These are phyloP conservation scores for Rhizophagus sp. DNA, from an alignment of 192 early-diverging fungal genomes.

Conservation along the genomic window DNA sequence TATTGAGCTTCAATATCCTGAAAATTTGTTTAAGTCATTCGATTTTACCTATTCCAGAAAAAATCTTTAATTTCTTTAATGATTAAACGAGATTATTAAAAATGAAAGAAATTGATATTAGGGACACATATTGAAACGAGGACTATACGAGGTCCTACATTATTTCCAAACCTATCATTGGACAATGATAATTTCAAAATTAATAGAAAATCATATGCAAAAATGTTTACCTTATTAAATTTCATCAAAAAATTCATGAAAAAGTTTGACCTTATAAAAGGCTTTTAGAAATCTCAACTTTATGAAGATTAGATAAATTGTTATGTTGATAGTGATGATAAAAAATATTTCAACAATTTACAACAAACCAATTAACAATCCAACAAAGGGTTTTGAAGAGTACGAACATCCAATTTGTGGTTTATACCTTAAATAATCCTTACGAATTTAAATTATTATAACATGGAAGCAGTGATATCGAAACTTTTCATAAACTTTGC, in stretches of 20 bases:
- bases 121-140: background rate
- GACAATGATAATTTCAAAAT: background rate
- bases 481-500: too few relatives aligned
- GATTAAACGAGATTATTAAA: background rate
- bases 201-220: too few relatives aligned
- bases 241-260: background rate
- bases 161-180: background rate
- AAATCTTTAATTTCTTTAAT: background rate
- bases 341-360: too few relatives aligned
- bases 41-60: background rate
- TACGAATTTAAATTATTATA: too few relatives aligned
- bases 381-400: too few relatives aligned
- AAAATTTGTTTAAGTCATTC: background rate
- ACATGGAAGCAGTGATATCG: too few relatives aligned
- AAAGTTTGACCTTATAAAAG: background rate
- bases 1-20: background rate
- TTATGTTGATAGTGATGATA: too few relatives aligned
- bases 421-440: too few relatives aligned
- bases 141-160: background rate
- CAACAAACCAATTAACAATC: too few relatives aligned
- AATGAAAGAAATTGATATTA: background rate
- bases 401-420: too few relatives aligned
- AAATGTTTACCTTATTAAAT: conserved; percentile 11
- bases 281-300: background rate
- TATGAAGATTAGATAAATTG: background rate